These are phyloP conservation scores for Botryotinia globosa DNA, from an alignment of 2,329 filamentous ascomycete species.

Conservation along the genomic window DNA sequence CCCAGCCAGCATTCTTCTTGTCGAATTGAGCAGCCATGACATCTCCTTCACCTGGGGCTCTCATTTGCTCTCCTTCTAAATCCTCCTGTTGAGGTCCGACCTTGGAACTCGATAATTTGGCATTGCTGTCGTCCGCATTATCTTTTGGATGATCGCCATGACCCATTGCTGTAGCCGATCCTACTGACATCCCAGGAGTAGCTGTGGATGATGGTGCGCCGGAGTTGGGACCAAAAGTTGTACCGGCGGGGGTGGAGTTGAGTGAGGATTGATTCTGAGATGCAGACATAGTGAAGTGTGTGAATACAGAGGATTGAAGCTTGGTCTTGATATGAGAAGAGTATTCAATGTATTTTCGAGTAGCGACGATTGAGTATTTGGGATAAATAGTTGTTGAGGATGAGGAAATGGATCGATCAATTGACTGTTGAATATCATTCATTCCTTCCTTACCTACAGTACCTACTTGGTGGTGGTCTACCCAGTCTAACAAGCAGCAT, in stretches of 20 bases:
- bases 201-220: conserved; percentile 26
- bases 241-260: conserved; percentile 23
- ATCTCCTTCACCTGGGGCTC: conserved; percentile 35
- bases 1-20: conserved; percentile 38
- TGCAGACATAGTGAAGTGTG: conserved; percentile 32
- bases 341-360: neutral
- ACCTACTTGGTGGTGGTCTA: neutral
- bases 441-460: too few relatives aligned
- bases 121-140: conserved; percentile 35
- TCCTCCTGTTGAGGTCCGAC: conserved; percentile 37
- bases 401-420: neutral
- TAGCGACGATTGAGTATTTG: neutral
- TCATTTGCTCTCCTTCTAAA: conserved; percentile 38
- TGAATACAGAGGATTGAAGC: conserved; percentile 8
- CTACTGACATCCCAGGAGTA: conserved; percentile 32
- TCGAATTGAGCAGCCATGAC: conserved; percentile 37
- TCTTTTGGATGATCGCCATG: conserved; percentile 36
- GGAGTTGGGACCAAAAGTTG: conserved; percentile 33
- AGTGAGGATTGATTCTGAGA: conserved; percentile 35
- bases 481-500: neutral
- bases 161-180: conserved; percentile 36
- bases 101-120: conserved; percentile 28
- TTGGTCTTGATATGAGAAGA: neutral
- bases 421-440: neutral
- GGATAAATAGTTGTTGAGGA: neutral